Base-by-base conservation (phyloP, 176 grass and related monocot genomes). In the Otatea glauca region DNA sequence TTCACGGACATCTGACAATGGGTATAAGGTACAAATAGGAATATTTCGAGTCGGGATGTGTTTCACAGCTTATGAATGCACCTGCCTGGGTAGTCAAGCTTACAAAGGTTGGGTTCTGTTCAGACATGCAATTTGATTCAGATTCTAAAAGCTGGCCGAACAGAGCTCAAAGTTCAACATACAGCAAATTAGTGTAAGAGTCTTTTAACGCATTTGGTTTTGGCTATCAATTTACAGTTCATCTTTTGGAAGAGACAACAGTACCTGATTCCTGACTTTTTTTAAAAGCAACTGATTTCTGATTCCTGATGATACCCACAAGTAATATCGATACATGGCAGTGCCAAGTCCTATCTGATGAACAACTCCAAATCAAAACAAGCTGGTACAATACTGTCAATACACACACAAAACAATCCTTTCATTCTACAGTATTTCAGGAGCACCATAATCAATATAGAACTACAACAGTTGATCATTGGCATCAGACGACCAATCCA, bases 351-450 rank as follows among this genome's bases (percentile, higher is more conserved):
- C 59, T 27, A 29, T 29, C 56, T 63, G 14, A 77, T 42, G 38
- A 29, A 29, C 29, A 77, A 62, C 16, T 53, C 16, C 50, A 53
- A 62, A 29, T 29, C 29, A 29, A 29, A 29, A 29, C 29, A 29
- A 29, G 29, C 29, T 29, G 1, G 29, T 29, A 29, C 29, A 29
- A 29, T n/a, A n/a, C n/a, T n/a, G n/a, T n/a, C n/a, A n/a, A n/a
- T 29, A 29, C 29, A 29, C 29, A 29, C 29, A 29, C 29, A 25
- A 63, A 63, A 6, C 64, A 77, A 27, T 27, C 55, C 24, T 77
- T 64, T 27, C 70, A 85, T 72, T 78, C 47, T 72, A 45, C 74
- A 78, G 18, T 55, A 73, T 2, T 59, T 65, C 45, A 72, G n/a
- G 54, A 73, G 56, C 38, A 58, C 0, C 11, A 54, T 34, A 62